Conservation (phyloP, 2,329 filamentous ascomycete genomes). For the Juglanconis sp. region DNA sequence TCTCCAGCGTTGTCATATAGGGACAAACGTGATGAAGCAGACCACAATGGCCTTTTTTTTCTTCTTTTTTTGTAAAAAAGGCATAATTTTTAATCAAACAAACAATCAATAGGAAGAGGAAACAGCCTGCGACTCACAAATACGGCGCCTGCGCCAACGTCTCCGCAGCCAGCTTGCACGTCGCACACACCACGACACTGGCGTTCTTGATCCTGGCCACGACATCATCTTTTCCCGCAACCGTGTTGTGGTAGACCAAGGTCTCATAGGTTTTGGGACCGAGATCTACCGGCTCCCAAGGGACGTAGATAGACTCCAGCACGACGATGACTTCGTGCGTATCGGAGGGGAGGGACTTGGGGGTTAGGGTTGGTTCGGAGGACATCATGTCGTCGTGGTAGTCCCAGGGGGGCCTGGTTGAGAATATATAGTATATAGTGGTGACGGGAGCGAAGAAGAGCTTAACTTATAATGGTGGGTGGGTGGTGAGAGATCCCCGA, state of each 20-base stretch:
- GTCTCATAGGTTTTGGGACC: slow-evolving; percentile 10
- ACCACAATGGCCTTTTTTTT: background rate
- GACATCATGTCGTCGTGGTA: background rate
- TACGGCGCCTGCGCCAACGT: slow-evolving; percentile 21
- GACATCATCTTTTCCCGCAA: slow-evolving; percentile 7
- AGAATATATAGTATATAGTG: background rate
- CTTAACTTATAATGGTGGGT: too few relatives aligned
- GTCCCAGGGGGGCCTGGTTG: background rate
- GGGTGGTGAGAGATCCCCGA: too few relatives aligned
- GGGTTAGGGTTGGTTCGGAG: slow-evolving; percentile 2
- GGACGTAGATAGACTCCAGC: slow-evolving; percentile 15
- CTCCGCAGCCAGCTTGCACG: slow-evolving; percentile 20
- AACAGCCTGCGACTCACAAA: slow-evolving; percentile 15
- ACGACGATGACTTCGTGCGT: slow-evolving; percentile 17
- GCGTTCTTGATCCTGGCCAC: slow-evolving; percentile 23
- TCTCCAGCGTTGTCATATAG: too few relatives aligned
- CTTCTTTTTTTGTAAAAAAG: too few relatives aligned
- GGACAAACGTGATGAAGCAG: too few relatives aligned
- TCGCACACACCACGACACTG: slow-evolving; percentile 25
- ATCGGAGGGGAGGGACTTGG: slow-evolving; percentile 7
- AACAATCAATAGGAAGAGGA: background rate
- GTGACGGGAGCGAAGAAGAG: too few relatives aligned
- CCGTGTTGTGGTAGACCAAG: slow-evolving; percentile 13
- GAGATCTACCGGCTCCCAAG: slow-evolving; percentile 10
- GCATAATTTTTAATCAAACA: background rate